phyloP scores from a whole-genome alignment of 768 basidiomycete genomes.

The Russula sp. region DNA sequence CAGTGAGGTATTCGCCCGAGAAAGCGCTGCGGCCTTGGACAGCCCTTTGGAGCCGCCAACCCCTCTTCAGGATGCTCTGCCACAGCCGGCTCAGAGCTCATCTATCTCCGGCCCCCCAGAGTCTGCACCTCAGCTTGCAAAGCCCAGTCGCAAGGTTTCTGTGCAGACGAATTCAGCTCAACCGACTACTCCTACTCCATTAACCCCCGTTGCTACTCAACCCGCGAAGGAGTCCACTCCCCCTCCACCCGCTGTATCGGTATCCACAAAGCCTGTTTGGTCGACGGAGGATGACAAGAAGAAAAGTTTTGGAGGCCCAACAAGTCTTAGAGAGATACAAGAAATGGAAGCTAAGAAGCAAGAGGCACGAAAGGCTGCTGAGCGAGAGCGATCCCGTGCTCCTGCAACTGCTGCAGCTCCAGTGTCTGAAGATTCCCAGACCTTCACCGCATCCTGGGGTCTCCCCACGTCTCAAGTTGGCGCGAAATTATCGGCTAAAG shows the following conservation, averaged over 20 bases:
- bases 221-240: conserved; percentile 30
- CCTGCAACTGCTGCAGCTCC: conserved; percentile 46
- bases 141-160: conserved; percentile 22
- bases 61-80: conserved; percentile 30
- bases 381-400: conserved; percentile 66
- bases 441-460: conserved; percentile 78
- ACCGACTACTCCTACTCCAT: conserved; percentile 19
- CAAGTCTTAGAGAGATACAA: conserved; percentile 91
- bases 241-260: conserved; percentile 29
- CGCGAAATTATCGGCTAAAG: conserved; percentile 26
- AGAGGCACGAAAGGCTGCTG: conserved; percentile 71
- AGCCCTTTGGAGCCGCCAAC: conserved; percentile 26
- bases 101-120: conserved; percentile 31
- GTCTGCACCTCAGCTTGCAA: conserved; percentile 33
- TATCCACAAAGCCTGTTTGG: conserved; percentile 57
- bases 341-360: conserved; percentile 83
- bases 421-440: conserved; percentile 54
- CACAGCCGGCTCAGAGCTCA: conserved; percentile 3
- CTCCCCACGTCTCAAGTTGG: conserved; percentile 81
- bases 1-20: conserved; percentile 31
- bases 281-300: conserved; percentile 65
- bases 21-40: conserved; percentile 27
- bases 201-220: conserved; percentile 26
- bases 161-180: conserved; percentile 28
- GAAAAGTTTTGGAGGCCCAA: conserved; percentile 48